phyloP scores from a whole-genome alignment of 2,329 filamentous ascomycete genomes.

The Mariannaea elegans region DNA sequence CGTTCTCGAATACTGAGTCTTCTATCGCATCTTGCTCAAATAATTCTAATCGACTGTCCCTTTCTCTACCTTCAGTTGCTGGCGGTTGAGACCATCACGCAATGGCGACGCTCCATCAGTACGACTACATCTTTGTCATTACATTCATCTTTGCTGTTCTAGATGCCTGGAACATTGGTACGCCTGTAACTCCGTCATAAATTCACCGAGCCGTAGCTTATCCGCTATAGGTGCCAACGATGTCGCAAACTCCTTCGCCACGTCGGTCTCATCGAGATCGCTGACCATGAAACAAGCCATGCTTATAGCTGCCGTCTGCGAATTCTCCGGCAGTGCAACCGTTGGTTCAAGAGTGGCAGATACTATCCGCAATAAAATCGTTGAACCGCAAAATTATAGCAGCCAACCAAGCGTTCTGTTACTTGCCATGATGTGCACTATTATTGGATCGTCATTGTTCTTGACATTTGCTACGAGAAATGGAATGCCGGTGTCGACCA shows the following conservation, averaged over 20 bases:
- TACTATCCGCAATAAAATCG: slow-evolving; percentile 58
- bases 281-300: slow-evolving; percentile 58
- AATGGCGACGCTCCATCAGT: slow-evolving; percentile 55
- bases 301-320: slow-evolving; percentile 53
- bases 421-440: slow-evolving; percentile 63
- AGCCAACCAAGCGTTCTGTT: slow-evolving; percentile 57
- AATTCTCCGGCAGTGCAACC: slow-evolving; percentile 54
- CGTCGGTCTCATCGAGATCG: slow-evolving; percentile 56
- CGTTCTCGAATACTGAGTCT: not conserved
- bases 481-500: slow-evolving; percentile 63
- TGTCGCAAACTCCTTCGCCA: slow-evolving; percentile 59
- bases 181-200: slow-evolving; percentile 7
- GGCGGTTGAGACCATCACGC: not conserved
- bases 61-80: not conserved
- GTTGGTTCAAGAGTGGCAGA: slow-evolving; percentile 51
- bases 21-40: slow-evolving; percentile 1
- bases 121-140: slow-evolving; percentile 65
- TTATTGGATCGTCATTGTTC: slow-evolving; percentile 60
- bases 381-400: slow-evolving; percentile 54
- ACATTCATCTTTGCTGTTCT: slow-evolving; percentile 65
- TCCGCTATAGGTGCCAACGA: slow-evolving; percentile 55
- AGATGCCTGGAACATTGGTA: slow-evolving; percentile 68
- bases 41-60: not conserved
- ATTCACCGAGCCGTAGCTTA: slow-evolving; percentile 9
- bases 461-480: slow-evolving; percentile 61